Evolutionary conservation across 169 alveolate genomes (phyloP).

Genomic region (Toxoplasma gondii): DNA sequence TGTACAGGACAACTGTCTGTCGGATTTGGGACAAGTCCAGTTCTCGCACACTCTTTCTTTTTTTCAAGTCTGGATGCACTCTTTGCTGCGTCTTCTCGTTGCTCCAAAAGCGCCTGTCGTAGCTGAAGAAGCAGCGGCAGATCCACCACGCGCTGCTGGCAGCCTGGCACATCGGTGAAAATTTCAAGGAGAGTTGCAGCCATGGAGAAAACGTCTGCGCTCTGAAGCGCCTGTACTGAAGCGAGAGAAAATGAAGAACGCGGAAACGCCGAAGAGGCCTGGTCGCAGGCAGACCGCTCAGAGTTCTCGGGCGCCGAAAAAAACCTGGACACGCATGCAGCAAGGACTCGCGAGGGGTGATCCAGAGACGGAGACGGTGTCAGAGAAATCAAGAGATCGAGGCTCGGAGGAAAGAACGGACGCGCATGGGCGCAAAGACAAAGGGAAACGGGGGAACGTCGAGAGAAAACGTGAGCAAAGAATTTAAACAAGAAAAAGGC

Average conservation of each 20-base stretch:
- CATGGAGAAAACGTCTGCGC: conserved; percentile 85
- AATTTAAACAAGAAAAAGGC: too few relatives aligned
- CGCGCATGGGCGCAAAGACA: not conserved
- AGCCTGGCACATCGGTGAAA: conserved; percentile 75
- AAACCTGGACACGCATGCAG: not conserved
- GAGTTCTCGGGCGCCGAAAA: not conserved
- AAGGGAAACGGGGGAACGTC: too few relatives aligned
- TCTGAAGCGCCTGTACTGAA: conserved; percentile 17
- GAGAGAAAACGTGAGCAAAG: too few relatives aligned
- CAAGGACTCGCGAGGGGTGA: not conserved
- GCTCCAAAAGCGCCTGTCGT: conserved; percentile 30
- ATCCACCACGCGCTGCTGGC: conserved; percentile 70
- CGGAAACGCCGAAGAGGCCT: too few relatives aligned
- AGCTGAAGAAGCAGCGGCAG: conserved; percentile 73
- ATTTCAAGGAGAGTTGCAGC: conserved; percentile 88
- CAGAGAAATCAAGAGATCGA: not conserved
- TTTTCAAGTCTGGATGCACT: not conserved
- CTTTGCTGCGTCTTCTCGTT: not conserved
- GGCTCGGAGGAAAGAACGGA: too few relatives aligned
- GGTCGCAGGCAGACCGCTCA: not conserved
- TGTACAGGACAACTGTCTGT: too few relatives aligned
- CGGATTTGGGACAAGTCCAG: too few relatives aligned
- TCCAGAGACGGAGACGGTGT: not conserved
- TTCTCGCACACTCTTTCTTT: too few relatives aligned
- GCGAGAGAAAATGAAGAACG: not conserved